Evolutionary conservation across 1,284 basidiomycete species (phyloP).

Genomic region (Ganoderma lingzhi): DNA sequence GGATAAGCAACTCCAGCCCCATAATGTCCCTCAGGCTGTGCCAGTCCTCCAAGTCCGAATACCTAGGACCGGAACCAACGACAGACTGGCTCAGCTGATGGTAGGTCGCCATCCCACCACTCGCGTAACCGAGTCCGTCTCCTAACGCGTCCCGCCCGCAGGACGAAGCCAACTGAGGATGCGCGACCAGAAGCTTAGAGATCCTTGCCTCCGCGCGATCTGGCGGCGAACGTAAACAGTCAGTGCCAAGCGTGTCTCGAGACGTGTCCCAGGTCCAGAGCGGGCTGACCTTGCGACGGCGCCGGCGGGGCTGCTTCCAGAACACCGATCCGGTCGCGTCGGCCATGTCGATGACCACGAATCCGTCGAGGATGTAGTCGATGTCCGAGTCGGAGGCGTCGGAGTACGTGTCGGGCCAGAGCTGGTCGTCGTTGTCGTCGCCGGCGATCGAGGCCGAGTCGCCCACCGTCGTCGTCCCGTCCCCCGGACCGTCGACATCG

Average conservation of each 20-base stretch:
- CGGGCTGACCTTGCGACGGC: slow-evolving; percentile 1
- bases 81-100: not conserved
- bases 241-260: not conserved
- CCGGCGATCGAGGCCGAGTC: not conserved
- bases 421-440: not conserved
- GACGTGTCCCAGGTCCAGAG: not conserved
- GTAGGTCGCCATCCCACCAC: slow-evolving; percentile 5
- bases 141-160: not conserved
- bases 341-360: slow-evolving; percentile 4
- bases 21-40: no score
- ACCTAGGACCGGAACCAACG: not conserved
- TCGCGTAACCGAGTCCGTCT: not conserved
- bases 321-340: not conserved
- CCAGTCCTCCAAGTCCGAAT: not conserved
- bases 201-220: not conserved
- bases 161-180: not conserved
- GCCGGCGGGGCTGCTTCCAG: not conserved
- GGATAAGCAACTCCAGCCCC: no score
- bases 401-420: slow-evolving; percentile 4
- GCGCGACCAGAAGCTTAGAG: not conserved
- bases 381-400: not conserved
- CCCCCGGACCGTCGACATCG: not conserved
- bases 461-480: slow-evolving; percentile 1
- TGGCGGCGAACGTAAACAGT: not conserved
- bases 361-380: slow-evolving; percentile 4